phyloP scores from a whole-genome alignment of 1,284 basidiomycete genomes.

The Cryptococcus depauperatus region DNA sequence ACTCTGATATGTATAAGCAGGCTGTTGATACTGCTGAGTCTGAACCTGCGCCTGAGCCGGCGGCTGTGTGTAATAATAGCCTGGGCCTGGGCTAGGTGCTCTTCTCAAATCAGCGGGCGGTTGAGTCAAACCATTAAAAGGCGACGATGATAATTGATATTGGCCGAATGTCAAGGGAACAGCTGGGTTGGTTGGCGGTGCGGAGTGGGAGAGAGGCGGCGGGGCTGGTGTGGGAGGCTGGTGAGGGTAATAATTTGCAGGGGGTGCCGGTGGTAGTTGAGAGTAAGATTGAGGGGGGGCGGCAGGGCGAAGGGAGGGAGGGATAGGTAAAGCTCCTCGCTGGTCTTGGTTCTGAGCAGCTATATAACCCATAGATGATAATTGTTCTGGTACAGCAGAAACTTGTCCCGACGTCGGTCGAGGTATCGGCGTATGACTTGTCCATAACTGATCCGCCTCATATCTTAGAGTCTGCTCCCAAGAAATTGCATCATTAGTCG shows the following conservation, averaged over 20 bases:
- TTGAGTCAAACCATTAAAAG: constrained; percentile 18
- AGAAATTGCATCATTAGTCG: constrained; percentile 15
- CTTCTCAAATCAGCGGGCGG: constrained; percentile 9
- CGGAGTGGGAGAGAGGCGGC: constrained; percentile 21
- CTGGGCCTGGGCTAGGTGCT: constrained; percentile 15
- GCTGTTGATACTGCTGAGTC: neutral
- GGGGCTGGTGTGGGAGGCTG: constrained; percentile 16
- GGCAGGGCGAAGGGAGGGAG: constrained; percentile 13
- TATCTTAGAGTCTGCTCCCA: constrained; percentile 14
- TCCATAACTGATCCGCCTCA: constrained; percentile 11
- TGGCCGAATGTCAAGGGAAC: constrained; percentile 9
- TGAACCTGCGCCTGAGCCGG: neutral
- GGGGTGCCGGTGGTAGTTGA: constrained; percentile 5
- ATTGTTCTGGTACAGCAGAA: constrained; percentile 3
- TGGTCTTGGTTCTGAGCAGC: constrained; percentile 5
- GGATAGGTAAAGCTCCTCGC: constrained; percentile 19
- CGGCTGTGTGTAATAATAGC: constrained; percentile 2
- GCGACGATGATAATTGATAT: constrained; percentile 23
- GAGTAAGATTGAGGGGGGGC: constrained; percentile 16
- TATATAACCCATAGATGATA: constrained; percentile 6
- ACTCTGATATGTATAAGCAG: neutral
- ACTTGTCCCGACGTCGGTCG: constrained; percentile 17
- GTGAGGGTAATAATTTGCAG: constrained; percentile 4
- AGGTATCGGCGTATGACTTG: constrained; percentile 18
- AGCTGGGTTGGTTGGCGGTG: constrained; percentile 18